Percentiles rank a stretch among this genome's conserved stretches.
Conservation (phyloP, 345 rosid genomes). For the Dovyalis caffra region DNA sequence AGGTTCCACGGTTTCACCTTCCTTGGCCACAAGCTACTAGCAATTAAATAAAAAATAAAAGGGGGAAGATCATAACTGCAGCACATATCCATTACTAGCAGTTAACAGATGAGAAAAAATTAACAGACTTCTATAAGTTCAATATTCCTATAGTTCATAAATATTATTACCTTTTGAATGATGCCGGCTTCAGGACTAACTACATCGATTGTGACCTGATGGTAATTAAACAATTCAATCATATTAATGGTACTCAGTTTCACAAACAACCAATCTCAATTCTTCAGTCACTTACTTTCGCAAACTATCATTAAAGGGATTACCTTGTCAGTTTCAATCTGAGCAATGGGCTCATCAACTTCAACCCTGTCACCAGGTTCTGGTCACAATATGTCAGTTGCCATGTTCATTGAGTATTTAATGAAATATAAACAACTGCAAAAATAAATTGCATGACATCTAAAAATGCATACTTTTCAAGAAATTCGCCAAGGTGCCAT, state of each 20-base stretch:
- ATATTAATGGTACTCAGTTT: not conserved
- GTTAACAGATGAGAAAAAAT: not conserved
- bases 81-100: too few relatives aligned
- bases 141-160: not conserved
- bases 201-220: constrained; percentile 31
- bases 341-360: constrained; percentile 79
- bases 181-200: constrained; percentile 30
- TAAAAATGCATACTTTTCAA: constrained; percentile 52
- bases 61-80: not conserved
- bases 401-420: too few relatives aligned
- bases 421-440: not conserved
- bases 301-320: not conserved
- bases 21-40: constrained; percentile 71
- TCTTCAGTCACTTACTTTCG: not conserved
- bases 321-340: constrained; percentile 92
- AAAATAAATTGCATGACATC: not conserved
- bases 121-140: not conserved
- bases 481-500: constrained; percentile 66
- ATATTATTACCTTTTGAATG: constrained; percentile 26
- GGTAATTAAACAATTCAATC: constrained; percentile 17
- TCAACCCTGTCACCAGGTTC: constrained; percentile 87
- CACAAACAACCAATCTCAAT: not conserved
- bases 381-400: constrained; percentile 27
- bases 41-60: not conserved
- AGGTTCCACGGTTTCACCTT: constrained; percentile 93